Evolutionary conservation across 805 yeast species (phyloP).

Genomic region (Lipomyces spencermartinsiae): DNA sequence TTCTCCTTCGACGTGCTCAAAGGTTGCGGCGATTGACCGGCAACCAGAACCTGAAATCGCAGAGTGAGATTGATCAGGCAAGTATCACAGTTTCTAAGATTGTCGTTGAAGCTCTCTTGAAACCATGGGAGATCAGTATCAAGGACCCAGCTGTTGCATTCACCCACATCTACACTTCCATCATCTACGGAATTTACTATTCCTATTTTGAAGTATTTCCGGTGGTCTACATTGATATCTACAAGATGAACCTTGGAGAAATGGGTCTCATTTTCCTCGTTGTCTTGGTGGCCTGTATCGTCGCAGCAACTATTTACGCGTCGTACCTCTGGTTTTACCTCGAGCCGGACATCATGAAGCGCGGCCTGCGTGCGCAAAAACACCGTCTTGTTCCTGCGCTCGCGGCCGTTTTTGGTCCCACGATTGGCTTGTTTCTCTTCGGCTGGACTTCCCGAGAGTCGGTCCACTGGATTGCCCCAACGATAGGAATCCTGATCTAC

Average conservation of each 20-base stretch:
- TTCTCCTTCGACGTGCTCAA: conserved; percentile 56
- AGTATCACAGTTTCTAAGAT: background rate
- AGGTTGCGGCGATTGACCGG: conserved; percentile 58
- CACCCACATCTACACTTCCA: conserved; percentile 58
- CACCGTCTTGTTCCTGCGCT: conserved; percentile 52
- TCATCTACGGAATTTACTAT: conserved; percentile 60
- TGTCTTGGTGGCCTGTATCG: conserved; percentile 53
- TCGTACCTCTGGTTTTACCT: conserved; percentile 14
- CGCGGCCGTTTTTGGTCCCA: conserved; percentile 49
- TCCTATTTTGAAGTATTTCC: conserved; percentile 70
- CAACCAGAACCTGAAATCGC: conserved; percentile 51
- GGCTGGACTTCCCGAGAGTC: conserved; percentile 56
- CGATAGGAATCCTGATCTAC: conserved; percentile 53
- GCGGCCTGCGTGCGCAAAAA: conserved; percentile 52
- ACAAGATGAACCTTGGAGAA: conserved; percentile 57
- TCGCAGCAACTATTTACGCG: conserved; percentile 47
- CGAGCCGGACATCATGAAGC: conserved; percentile 48
- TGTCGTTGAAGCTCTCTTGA: conserved; percentile 40
- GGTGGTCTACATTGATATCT: conserved; percentile 54
- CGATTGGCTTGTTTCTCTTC: conserved; percentile 56
- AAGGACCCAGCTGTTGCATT: conserved; percentile 63
- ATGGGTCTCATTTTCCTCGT: conserved; percentile 57
- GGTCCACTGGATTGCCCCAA: conserved; percentile 59
- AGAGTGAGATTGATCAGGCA: conserved; percentile 38
- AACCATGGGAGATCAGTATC: conserved; percentile 55